Conservation (phyloP, 202 grass and related monocot species). For the Elaeis oleifera region DNA sequence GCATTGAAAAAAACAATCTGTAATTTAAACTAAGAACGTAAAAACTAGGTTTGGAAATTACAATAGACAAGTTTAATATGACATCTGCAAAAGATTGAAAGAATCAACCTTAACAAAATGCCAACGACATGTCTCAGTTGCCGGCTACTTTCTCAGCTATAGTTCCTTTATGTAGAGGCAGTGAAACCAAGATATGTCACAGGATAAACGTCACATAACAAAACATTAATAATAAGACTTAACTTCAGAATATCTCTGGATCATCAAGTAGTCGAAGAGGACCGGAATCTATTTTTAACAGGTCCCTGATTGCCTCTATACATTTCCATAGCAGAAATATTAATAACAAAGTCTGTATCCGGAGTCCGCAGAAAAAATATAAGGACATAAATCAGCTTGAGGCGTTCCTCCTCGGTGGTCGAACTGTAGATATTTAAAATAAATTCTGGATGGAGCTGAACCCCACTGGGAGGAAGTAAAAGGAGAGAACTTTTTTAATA, state of each 20-base stretch:
- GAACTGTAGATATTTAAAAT: too few relatives aligned
- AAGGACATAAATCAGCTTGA: too few relatives aligned
- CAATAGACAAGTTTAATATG: too few relatives aligned
- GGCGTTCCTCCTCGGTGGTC: too few relatives aligned
- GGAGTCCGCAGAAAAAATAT: neutral
- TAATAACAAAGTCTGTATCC: conserved; percentile 5
- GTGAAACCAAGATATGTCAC: conserved; percentile 1
- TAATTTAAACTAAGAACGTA: too few relatives aligned
- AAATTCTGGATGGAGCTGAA: too few relatives aligned
- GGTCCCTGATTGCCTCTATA: conserved; percentile 6
- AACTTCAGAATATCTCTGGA: neutral
- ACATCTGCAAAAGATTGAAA: neutral
- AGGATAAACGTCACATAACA: neutral
- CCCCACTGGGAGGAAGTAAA: neutral
- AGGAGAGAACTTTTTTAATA: too few relatives aligned
- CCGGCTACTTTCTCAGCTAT: conserved; percentile 14
- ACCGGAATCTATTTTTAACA: neutral
- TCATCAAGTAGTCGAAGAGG: conserved; percentile 5
- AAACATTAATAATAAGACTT: neutral
- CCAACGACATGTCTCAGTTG: conserved; percentile 37
- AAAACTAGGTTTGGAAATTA: too few relatives aligned
- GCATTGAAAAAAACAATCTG: neutral
- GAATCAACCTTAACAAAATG: neutral
- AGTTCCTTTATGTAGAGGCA: neutral
- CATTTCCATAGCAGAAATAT: conserved; percentile 7